Evolutionary conservation across 495 filamentous ascomycete species (phyloP), one percentile per base, ranked within the genome.

Genomic region (Baudoinia panamericana): DNA sequence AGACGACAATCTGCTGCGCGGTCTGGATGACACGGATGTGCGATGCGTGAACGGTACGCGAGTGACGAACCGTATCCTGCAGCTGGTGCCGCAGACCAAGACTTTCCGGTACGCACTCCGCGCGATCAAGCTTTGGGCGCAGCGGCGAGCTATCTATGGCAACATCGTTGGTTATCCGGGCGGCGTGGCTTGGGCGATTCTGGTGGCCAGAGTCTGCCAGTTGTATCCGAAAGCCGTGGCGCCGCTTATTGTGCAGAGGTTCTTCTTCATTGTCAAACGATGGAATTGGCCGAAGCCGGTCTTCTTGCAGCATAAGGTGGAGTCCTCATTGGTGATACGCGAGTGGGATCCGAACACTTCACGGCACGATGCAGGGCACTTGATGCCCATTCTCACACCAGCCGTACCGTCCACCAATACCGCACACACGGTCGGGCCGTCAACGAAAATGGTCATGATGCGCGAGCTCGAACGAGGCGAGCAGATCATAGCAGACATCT

Each of bases 271-370:
- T 54, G 83, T 96, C 66, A 71, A 72, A 45, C 73, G 78, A 49
- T 97, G 90, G 90, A 76, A 74, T 11, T 97, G 92, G 92, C 90
- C 90, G 21, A 73, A 80, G 39, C 90, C 90, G 21, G 80, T 96
- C 1, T 62, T 93, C 43, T 66, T 96, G 24, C 94, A 96, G 63
- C 64, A 69, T 22, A 92, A 93, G 48, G 87, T 94, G 52, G 82
- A 84, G 47, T 80, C 81, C 0, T 73, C 78, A 8, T 60, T 88
- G 10, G 75, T 80, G 46, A 76, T 82, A 41, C 75, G 80, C 50
- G 77, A 93, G 43, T 97, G 92, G 92, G 96, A 97, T 51, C 92
- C 90, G 30, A 78, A 78, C 71, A 83, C 88, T 26, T 92, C 93
- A 53, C 71, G 74, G 44, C 71, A 71, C 33, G 90, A 96, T 55